These are phyloP conservation scores for Penicillium taxi DNA, from an alignment of 495 filamentous ascomycete species.

Conservation along the genomic window DNA sequence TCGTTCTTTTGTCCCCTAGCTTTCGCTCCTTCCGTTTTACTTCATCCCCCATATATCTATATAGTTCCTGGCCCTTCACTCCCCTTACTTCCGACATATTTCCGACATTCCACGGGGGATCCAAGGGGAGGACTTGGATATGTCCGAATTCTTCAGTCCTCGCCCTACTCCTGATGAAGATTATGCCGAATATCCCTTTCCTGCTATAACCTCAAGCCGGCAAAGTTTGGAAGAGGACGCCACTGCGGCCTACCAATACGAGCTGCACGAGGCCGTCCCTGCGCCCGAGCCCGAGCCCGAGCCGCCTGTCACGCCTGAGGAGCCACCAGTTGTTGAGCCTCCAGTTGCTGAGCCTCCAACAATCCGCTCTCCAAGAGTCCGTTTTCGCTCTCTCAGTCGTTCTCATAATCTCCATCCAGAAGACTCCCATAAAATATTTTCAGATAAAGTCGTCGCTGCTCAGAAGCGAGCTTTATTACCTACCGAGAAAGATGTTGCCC, in stretches of 20 bases:
- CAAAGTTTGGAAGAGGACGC: slow-evolving; percentile 13
- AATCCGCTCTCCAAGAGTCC: slow-evolving; percentile 17
- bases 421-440: slow-evolving; percentile 4
- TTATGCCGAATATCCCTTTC: slow-evolving; percentile 17
- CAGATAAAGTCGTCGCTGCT: slow-evolving; percentile 6
- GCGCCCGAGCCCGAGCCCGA: slow-evolving; percentile 1
- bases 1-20: background rate
- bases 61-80: background rate
- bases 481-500: slow-evolving; percentile 9
- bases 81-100: background rate
- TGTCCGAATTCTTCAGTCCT: slow-evolving; percentile 17
- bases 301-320: no score
- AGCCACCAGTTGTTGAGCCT: background rate
- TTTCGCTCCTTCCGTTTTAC: background rate
- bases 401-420: slow-evolving; percentile 5
- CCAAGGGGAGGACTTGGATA: slow-evolving; percentile 1
- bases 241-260: slow-evolving; percentile 11
- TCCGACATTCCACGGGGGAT: background rate
- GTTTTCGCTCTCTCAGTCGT: slow-evolving; percentile 20
- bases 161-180: slow-evolving; percentile 23
- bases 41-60: background rate
- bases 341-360: slow-evolving; percentile 1
- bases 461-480: slow-evolving; percentile 16
- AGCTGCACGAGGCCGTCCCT: slow-evolving; percentile 6
- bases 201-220: slow-evolving; percentile 4